Percentiles rank a stretch among this genome's conserved stretches.
These are phyloP conservation scores for Talaromyces piceae DNA, from an alignment of 2,329 filamentous ascomycete species.

Conservation along the genomic window DNA sequence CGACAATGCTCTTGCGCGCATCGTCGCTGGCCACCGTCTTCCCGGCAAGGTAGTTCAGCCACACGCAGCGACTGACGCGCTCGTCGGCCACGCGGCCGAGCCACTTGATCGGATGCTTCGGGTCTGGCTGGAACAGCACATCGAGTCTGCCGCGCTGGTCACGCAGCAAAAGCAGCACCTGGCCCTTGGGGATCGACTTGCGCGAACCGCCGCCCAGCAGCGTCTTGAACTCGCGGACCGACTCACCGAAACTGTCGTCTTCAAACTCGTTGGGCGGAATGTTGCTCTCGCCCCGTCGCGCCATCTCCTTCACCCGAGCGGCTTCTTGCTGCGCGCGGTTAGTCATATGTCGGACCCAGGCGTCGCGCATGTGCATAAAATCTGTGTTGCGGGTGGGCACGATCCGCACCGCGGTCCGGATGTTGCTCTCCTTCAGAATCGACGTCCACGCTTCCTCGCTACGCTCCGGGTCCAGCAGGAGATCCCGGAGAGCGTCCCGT, in stretches of 20 bases:
- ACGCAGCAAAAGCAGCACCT: constrained; percentile 66
- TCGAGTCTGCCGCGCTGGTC: constrained; percentile 58
- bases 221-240: constrained; percentile 69
- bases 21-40: constrained; percentile 78
- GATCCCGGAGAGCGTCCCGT: constrained; percentile 62
- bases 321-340: constrained; percentile 57
- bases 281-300: constrained; percentile 3
- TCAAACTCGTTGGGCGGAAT: constrained; percentile 42
- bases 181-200: constrained; percentile 67
- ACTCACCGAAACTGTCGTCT: constrained; percentile 68
- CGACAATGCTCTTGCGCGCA: constrained; percentile 72
- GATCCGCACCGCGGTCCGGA: constrained; percentile 74
- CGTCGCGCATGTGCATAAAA: constrained; percentile 86
- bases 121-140: constrained; percentile 55
- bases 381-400: constrained; percentile 90
- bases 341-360: constrained; percentile 78
- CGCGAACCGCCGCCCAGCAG: constrained; percentile 67
- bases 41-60: constrained; percentile 85
- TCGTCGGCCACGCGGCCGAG: constrained; percentile 72
- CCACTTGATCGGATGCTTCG: constrained; percentile 41
- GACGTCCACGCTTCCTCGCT: constrained; percentile 68
- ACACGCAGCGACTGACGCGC: constrained; percentile 70
- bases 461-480: constrained; percentile 61
- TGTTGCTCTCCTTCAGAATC: constrained; percentile 57
- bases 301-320: constrained; percentile 37